Conservation (phyloP, 345 rosid species). For the Trapa incisa region DNA sequence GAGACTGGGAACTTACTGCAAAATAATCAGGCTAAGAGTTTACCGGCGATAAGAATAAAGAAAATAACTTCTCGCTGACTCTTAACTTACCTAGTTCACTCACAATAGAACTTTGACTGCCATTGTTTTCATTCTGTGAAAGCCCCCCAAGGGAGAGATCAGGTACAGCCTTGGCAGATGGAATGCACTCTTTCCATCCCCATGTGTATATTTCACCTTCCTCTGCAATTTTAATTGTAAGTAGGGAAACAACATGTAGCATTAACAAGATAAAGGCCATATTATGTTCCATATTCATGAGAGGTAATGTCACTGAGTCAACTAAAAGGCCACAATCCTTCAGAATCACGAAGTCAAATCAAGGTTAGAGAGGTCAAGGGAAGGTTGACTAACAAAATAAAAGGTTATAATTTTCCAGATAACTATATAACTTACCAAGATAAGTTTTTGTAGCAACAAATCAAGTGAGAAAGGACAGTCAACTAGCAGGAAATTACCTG, state of each 20-base stretch:
- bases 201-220: constrained; percentile 63
- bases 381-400: neutral
- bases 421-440: neutral
- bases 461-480: neutral
- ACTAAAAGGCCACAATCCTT: neutral
- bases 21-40: constrained; percentile 2
- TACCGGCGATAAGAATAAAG: neutral
- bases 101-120: constrained; percentile 23
- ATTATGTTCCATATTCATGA: neutral
- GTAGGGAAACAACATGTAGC: neutral
- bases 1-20: constrained; percentile 31
- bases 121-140: constrained; percentile 26
- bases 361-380: neutral
- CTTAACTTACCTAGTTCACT: constrained; percentile 39
- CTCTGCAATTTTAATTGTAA: constrained; percentile 24
- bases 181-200: constrained; percentile 97
- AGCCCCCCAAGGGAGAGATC: constrained; percentile 25
- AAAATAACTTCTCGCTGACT: neutral
- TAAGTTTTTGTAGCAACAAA: neutral
- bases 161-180: constrained; percentile 25
- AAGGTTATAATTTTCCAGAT: neutral
- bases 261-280: neutral
- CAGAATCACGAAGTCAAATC: neutral
- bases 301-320: neutral
- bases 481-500: constrained; percentile 26